Evolutionary conservation across 169 alveolate species (phyloP), one percentile per base, ranked within the genome.

Genomic region (Plasmodium blacklocki): DNA sequence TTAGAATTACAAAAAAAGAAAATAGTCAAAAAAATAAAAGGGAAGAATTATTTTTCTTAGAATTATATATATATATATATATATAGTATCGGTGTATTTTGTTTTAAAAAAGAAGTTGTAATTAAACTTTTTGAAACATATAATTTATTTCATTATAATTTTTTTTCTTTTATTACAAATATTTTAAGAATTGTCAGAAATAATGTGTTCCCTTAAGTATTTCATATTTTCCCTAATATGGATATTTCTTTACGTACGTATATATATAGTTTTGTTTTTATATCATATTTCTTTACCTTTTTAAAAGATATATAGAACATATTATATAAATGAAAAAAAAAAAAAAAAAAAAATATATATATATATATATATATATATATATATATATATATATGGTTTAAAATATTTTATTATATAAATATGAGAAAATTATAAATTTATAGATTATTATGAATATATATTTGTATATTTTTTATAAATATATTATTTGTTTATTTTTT

Each of bases 181-280:
- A 12, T n/a, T 11, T 52, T 52, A 52, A 52, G 23, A 52, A 52
- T 12, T 52, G 62, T 39, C 70, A 18, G 52, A 14, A 26, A 78
- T 2, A 50, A 78, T 78, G 89, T 43, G 21, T 43, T 78, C 89
- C 47, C n/a, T 78, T 15, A 78, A 59, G 49, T 59, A 64, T 59
- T 78, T 78, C 29, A n/a, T 78, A 50, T 78, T 64, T 19, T 39
- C 47, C 39, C 19, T 67, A 6, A 66, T 66, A 50, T 78, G 89
- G 89, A 32, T 78, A 64, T 47, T 66, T 49, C 26, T 78, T 29
- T 78, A 67, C 39, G 89, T 78, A 78, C 49, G 76, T 64, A 32
- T 78, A 66, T 19, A 78, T 50, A 4, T 32, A 32, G 5, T 32
- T 32, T 32, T 32, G 45, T 32, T 32, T 32, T 32, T 32, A 32